Evolutionary conservation across 148 eudicot species (phyloP), one percentile per base, ranked within the genome.

Genomic region (Cornus florida): DNA sequence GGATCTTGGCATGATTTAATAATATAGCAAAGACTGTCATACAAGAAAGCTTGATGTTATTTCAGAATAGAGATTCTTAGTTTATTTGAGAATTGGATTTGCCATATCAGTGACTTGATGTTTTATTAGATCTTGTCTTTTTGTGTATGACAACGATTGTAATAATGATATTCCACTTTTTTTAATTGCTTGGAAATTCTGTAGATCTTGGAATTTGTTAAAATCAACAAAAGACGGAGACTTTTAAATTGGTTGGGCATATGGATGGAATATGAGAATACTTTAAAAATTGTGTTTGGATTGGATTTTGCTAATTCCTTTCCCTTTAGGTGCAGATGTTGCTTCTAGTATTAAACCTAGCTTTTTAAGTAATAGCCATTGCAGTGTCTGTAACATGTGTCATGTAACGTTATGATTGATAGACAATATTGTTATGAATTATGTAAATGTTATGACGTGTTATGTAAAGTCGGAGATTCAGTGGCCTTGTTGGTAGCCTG

Each of bases 121-220:
- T 48, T 69, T 74, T 38, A 13, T 50, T 62, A 28, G 5, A 16
- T 48, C 57, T 22, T 75, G 23, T 60, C 24, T 70, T 35, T n/a
- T 60, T 80, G 71, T 31, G n/a, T 60, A 80, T 68, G 78, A 74
- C 74, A 80, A 75, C 57, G 74, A 80, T 23, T 80, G 78, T 80
- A 31, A 32, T 6, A 23, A 57, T 57, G 62, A 13, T 57, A 11
- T 57, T 13, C 62, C 8, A 19, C 62, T 13, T 57, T 3, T 19
- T 57, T 57, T 57, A 57, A 57, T 19, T 13, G 62, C 62, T 3
- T 57, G 62, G 62, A 57, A 57, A 57, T 57, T 57, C 62, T 57
- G 20, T 57, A 57, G 19, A 19, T 57, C 62, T 57, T 57, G 62
- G 17, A 57, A 13, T 57, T 57, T 57, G 4, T 14, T 57, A 19